phyloP scores from a whole-genome alignment of 805 yeast genomes.

The Sugiyamaella chiloensis region DNA sequence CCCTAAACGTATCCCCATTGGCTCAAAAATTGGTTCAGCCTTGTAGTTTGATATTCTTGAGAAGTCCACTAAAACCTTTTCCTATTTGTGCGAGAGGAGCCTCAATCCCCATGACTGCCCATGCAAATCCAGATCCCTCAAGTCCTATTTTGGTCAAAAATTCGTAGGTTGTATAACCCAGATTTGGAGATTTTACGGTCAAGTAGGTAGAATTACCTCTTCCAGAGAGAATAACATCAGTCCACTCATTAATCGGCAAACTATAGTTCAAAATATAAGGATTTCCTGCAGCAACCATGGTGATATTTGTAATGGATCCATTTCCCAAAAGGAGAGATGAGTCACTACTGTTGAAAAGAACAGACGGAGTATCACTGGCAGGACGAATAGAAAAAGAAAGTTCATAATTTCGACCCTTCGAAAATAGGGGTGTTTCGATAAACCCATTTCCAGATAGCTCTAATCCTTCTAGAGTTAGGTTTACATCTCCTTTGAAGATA shows the following conservation, averaged over 20 bases:
- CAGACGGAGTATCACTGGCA: neutral
- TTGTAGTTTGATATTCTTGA: slow-evolving; percentile 3
- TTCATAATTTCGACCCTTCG: slow-evolving; percentile 6
- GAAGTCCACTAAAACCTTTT: neutral
- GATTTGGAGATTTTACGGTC: neutral
- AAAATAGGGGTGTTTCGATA: slow-evolving; percentile 5
- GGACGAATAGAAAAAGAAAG: slow-evolving; percentile 1
- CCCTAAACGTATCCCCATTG: no score
- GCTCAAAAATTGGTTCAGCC: neutral
- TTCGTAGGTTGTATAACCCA: neutral
- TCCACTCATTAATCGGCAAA: neutral
- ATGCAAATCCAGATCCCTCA: neutral
- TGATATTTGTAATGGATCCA: slow-evolving; percentile 1
- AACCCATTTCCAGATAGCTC: neutral
- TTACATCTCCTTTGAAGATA: neutral
- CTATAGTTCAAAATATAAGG: neutral
- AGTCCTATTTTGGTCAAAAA: neutral
- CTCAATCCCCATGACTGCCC: slow-evolving; percentile 1
- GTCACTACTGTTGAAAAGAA: neutral
- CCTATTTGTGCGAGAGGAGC: slow-evolving; percentile 6
- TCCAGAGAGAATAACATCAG: neutral
- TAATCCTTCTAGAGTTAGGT: neutral
- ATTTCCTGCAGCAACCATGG: slow-evolving; percentile 10
- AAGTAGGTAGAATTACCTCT: neutral
- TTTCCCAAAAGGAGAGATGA: neutral